Percentiles rank a stretch among this genome's conserved stretches.
These are phyloP conservation scores for Globisporangium barbulae DNA, from an alignment of 352 stramenopile genomes.

Conservation along the genomic window DNA sequence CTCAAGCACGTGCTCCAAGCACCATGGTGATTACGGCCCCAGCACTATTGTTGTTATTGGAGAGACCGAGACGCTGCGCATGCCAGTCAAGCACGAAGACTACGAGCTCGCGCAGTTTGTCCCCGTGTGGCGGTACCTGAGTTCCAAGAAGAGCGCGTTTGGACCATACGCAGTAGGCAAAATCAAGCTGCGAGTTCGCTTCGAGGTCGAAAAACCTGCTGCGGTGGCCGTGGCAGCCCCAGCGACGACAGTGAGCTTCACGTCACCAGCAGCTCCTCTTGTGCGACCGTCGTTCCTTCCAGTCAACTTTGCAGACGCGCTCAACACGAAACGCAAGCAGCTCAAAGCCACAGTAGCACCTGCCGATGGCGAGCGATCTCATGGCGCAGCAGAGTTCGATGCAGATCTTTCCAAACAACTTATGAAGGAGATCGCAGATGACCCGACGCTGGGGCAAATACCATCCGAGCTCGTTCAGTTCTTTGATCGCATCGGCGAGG, in stretches of 20 bases:
- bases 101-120: constrained; percentile 34
- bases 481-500: constrained; percentile 25
- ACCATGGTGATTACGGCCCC: not conserved
- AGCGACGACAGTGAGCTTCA: constrained; percentile 7
- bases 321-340: constrained; percentile 39
- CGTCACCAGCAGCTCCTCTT: not conserved
- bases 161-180: constrained; percentile 20
- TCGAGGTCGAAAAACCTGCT: constrained; percentile 21
- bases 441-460: constrained; percentile 16
- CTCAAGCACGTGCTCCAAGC: not conserved
- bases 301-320: constrained; percentile 28
- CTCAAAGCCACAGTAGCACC: constrained; percentile 32
- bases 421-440: constrained; percentile 21
- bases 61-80: constrained; percentile 24
- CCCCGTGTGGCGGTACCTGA: constrained; percentile 20
- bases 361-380: not conserved
- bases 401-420: constrained; percentile 10
- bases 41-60: constrained; percentile 15
- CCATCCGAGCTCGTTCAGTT: constrained; percentile 15
- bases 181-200: constrained; percentile 32
- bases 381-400: not conserved
- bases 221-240: not conserved
- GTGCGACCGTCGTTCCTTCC: constrained; percentile 14
- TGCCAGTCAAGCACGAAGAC: constrained; percentile 16
- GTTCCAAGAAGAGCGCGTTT: constrained; percentile 8